phyloP scores from a whole-genome alignment of 768 basidiomycete species.

The Mycena indigotica region DNA sequence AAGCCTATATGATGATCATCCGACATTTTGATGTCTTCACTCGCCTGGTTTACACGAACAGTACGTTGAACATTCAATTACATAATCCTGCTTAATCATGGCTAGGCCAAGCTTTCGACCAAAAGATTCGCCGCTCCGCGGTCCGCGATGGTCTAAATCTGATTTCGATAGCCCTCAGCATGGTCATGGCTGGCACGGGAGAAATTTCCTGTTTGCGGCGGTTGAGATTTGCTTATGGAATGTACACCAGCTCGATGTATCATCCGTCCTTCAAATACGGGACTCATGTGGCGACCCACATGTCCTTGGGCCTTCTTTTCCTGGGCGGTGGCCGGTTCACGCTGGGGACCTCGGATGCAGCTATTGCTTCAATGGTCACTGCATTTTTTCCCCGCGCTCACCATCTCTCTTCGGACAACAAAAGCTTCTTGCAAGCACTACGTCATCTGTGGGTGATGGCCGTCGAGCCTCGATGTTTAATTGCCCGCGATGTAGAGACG shows the following conservation, averaged over 20 bases:
- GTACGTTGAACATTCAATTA: too few relatives aligned
- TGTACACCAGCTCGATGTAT: constrained; percentile 66
- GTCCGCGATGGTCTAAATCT: constrained; percentile 87
- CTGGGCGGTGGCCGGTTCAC: constrained; percentile 92
- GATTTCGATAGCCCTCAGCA: constrained; percentile 81
- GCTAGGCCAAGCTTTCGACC: constrained; percentile 78
- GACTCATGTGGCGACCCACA: constrained; percentile 85
- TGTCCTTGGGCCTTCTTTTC: constrained; percentile 89
- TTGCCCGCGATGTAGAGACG: constrained; percentile 91
- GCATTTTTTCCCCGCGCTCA: constrained; percentile 93
- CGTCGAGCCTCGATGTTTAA: constrained; percentile 89
- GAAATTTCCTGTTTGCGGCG: constrained; percentile 88
- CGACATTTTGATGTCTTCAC: constrained; percentile 81
- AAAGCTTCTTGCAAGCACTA: constrained; percentile 87
- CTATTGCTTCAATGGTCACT: constrained; percentile 85
- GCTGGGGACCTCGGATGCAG: constrained; percentile 87
- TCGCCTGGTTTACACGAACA: constrained; percentile 64
- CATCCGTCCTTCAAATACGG: constrained; percentile 80
- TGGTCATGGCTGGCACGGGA: constrained; percentile 98
- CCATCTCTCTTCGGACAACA: constrained; percentile 79
- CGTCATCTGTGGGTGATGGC: constrained; percentile 97
- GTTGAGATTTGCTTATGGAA: constrained; percentile 86
- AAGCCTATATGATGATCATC: constrained; percentile 84
- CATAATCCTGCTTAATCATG: too few relatives aligned
- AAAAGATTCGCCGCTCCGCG: constrained; percentile 84